Percentiles rank a stretch among this genome's conserved stretches.
Conservation (phyloP, 495 filamentous ascomycete genomes). For the Oidiodendron maius region DNA sequence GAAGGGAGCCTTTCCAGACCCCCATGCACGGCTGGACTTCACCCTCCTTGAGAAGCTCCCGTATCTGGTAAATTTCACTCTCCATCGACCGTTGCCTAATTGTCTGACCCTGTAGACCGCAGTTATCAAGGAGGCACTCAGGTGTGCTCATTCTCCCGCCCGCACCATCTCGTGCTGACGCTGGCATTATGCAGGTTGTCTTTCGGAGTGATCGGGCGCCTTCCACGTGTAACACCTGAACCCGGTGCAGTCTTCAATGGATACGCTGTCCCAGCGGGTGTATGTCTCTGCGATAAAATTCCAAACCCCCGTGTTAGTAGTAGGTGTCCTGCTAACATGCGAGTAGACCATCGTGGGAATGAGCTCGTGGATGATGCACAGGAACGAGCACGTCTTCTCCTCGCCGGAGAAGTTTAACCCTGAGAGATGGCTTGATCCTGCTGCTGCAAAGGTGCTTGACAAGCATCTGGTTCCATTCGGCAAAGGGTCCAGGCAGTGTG, state of each 20-base stretch:
- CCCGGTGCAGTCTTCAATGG: conserved; percentile 14
- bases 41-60: conserved; percentile 25
- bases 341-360: conserved; percentile 6
- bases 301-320: background rate
- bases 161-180: background rate
- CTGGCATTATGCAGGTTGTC: conserved; percentile 9
- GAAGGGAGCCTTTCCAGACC: conserved; percentile 28
- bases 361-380: conserved; percentile 5
- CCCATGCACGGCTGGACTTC: conserved; percentile 12
- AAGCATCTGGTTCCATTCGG: conserved; percentile 9
- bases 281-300: background rate
- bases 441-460: background rate
- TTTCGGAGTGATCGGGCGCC: conserved; percentile 14
- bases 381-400: conserved; percentile 28
- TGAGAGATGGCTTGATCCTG: conserved; percentile 27
- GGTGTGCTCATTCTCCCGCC: conserved; percentile 6
- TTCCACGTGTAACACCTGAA: conserved; percentile 13
- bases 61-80: conserved; percentile 20
- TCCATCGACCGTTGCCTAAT: background rate
- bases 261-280: conserved; percentile 10
- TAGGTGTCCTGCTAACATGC: background rate
- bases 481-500: conserved; percentile 5
- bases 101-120: conserved; percentile 1
- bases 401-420: conserved; percentile 34
- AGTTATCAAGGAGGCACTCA: conserved; percentile 14